Conservation (phyloP, 257 asterid genomes). For the Thymus mandschuricus region DNA sequence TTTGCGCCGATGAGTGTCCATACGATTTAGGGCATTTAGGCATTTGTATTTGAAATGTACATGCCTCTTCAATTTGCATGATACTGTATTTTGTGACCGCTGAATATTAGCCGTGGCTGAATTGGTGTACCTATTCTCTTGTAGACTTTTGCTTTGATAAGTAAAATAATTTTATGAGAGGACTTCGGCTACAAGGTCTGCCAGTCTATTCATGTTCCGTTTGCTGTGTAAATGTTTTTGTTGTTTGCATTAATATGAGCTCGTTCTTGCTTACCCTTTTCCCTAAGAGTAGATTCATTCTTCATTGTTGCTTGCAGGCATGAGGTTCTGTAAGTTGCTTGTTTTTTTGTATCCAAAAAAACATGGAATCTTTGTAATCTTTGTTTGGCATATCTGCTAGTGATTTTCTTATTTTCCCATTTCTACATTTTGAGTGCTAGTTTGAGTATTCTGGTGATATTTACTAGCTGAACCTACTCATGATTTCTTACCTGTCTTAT, state of each 20-base stretch:
- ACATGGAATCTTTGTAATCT: neutral
- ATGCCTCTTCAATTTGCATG: neutral
- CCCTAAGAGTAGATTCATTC: neutral
- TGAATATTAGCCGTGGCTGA: conserved; percentile 9
- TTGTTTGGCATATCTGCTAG: neutral
- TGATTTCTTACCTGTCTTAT: neutral
- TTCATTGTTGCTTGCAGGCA: conserved; percentile 7
- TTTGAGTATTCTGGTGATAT: neutral
- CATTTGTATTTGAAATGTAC: neutral
- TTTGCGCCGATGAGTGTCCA: neutral
- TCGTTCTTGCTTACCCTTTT: neutral
- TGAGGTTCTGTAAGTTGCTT: neutral
- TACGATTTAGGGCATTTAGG: neutral
- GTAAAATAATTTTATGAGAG: neutral
- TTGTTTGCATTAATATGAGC: neutral
- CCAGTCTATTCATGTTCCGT: neutral
- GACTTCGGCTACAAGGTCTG: neutral
- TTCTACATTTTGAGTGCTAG: conserved; percentile 14
- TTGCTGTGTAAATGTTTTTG: neutral
- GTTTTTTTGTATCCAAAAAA: neutral
- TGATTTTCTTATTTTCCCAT: neutral
- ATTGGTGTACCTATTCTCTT: conserved; percentile 4
- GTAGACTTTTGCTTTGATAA: neutral
- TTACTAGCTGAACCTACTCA: conserved; percentile 1
- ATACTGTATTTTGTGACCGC: too few species aligned